Percentiles rank a stretch among this genome's conserved stretches.
phyloP scores from a whole-genome alignment of 805 yeast genomes.

The Metschnikowia similis region DNA sequence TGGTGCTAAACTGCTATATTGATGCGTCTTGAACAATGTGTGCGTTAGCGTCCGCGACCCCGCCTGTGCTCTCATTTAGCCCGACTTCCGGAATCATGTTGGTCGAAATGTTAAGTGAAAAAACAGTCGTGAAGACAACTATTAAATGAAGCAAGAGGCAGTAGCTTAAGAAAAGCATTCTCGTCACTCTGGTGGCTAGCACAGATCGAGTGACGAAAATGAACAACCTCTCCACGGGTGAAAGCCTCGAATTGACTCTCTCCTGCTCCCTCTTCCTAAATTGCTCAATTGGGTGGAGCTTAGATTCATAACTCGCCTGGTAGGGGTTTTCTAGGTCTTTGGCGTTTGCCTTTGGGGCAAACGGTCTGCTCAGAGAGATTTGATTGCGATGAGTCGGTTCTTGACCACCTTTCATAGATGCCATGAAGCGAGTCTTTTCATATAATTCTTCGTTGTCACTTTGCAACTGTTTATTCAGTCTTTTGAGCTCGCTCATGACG shows the following conservation, averaged over 20 bases:
- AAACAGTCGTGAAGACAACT: slow-evolving; percentile 60
- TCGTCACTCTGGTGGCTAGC: slow-evolving; percentile 66
- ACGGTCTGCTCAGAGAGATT: slow-evolving; percentile 6
- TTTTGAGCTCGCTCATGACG: slow-evolving; percentile 54
- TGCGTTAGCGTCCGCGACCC: slow-evolving; percentile 21
- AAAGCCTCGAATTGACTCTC: slow-evolving; percentile 64
- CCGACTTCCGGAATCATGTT: slow-evolving; percentile 46
- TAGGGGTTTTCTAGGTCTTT: slow-evolving; percentile 55
- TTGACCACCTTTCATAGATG: slow-evolving; percentile 40
- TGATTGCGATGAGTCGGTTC: slow-evolving; percentile 11
- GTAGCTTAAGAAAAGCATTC: slow-evolving; percentile 70
- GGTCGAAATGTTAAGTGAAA: slow-evolving; percentile 46
- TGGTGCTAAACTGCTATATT: neutral
- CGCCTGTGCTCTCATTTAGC: slow-evolving; percentile 37
- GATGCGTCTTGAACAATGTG: slow-evolving; percentile 5
- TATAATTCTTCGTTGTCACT: slow-evolving; percentile 74
- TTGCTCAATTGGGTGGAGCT: slow-evolving; percentile 77
- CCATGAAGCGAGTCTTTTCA: slow-evolving; percentile 68
- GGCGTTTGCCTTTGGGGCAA: slow-evolving; percentile 28
- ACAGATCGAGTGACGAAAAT: slow-evolving; percentile 68
- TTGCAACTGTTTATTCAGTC: slow-evolving; percentile 61
- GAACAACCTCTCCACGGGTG: slow-evolving; percentile 76
- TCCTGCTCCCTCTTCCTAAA: slow-evolving; percentile 76
- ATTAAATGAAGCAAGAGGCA: slow-evolving; percentile 71
- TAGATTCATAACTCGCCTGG: slow-evolving; percentile 65